Conservation (phyloP, 306 rosid genomes). For the Cyamopsis tetragonoloba region DNA sequence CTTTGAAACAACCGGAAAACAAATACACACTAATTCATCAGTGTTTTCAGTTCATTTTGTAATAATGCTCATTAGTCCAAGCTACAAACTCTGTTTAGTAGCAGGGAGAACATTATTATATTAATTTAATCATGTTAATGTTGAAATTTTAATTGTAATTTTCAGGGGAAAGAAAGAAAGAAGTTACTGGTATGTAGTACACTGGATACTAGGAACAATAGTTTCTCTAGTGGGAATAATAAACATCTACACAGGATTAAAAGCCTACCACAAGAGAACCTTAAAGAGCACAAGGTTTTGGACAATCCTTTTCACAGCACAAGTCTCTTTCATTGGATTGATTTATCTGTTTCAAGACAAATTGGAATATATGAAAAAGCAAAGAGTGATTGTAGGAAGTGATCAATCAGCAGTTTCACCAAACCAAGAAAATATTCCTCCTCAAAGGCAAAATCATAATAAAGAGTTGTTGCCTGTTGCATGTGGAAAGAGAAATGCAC, state of each 20-base stretch:
- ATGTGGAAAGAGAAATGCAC: slow-evolving; percentile 78
- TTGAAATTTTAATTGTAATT: neutral
- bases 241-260: slow-evolving; percentile 80
- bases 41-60: neutral
- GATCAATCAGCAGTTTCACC: slow-evolving; percentile 35
- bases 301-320: slow-evolving; percentile 78
- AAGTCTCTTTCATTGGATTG: slow-evolving; percentile 64
- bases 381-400: slow-evolving; percentile 51
- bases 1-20: no score
- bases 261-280: slow-evolving; percentile 69
- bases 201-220: slow-evolving; percentile 83
- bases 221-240: slow-evolving; percentile 70
- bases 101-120: neutral
- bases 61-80: neutral
- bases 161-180: slow-evolving; percentile 81
- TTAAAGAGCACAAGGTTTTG: slow-evolving; percentile 58
- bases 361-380: slow-evolving; percentile 69
- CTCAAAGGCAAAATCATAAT: slow-evolving; percentile 44
- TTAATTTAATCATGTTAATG: neutral
- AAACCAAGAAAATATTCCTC: slow-evolving; percentile 36
- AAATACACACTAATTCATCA: no score
- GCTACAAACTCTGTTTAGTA: neutral
- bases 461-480: slow-evolving; percentile 52
- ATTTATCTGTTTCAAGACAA: slow-evolving; percentile 83
- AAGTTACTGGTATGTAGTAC: slow-evolving; percentile 69